Base-by-base conservation (phyloP, 1,284 basidiomycete species). In the Puccinia horiana region DNA sequence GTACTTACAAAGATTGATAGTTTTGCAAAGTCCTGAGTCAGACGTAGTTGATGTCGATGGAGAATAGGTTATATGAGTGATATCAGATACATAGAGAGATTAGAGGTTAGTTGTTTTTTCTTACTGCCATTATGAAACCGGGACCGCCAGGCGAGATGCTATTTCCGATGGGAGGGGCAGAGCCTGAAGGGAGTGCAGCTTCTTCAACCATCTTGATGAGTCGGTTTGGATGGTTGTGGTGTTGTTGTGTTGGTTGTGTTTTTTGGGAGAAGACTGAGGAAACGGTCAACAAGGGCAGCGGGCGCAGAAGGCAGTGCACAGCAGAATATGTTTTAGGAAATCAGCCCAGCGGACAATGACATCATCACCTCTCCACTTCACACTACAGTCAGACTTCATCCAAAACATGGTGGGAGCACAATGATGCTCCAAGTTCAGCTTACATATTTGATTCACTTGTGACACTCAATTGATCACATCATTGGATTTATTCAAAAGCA, bases 1-100 rank as follows among this genome's bases (percentile, higher is more conserved):
- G 14, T 35, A 40, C 65, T 61, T 40, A 74, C 69, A 32, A 81
- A 81, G 70, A 81, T 81, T 14, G 79, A 81, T 2, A 81, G 58
- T 44, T 81, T 81, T 47, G 79, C 79, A 61, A 81, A 81, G 32
- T 81, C 79, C 79, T 81, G 42, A 29, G n/a, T n/a, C n/a, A n/a
- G n/a, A n/a, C n/a, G 14, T 70, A 29, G n/a, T 44, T 4, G 9
- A n/a, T 20, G 18, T 44, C 9, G 23, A 70, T 69, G 29, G 65
- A 18, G 37, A 18, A 32, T 35, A 67, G 58, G 37, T 29, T 26
- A 12, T 37, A 61, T n/a, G 61, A 67, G n/a, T n/a, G n/a, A n/a
- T n/a, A n/a, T n/a, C n/a, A n/a, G n/a, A n/a, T n/a, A n/a, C n/a
- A n/a, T n/a, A n/a, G n/a, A n/a, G n/a, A n/a, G n/a, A n/a, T n/a